phyloP scores from a whole-genome alignment of 495 filamentous ascomycete species.

The Pyronema omphalodes region DNA sequence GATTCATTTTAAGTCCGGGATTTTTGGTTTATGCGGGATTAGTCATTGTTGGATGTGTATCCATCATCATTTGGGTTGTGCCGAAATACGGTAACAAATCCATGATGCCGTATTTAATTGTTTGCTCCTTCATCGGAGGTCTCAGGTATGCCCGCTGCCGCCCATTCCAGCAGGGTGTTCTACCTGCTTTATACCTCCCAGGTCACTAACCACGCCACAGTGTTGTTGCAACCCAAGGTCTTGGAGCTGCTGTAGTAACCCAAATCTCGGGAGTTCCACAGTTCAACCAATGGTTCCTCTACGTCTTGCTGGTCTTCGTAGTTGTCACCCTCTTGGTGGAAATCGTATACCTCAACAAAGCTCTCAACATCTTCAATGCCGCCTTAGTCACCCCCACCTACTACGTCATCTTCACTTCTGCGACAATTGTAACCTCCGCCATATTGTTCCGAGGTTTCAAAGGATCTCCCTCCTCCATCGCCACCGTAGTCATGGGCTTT shows the following conservation, averaged over 20 bases:
- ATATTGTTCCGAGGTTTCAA: slow-evolving; percentile 91
- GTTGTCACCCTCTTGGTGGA: slow-evolving; percentile 73
- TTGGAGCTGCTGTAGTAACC: slow-evolving; percentile 79
- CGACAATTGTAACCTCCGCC: slow-evolving; percentile 84
- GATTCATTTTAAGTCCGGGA: slow-evolving; percentile 69
- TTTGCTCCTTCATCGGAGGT: slow-evolving; percentile 88
- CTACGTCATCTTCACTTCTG: slow-evolving; percentile 92
- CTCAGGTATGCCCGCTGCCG: slow-evolving; percentile 31
- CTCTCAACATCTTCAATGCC: slow-evolving; percentile 90
- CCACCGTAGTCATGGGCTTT: slow-evolving; percentile 86
- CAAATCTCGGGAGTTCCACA: slow-evolving; percentile 60
- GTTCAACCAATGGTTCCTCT: slow-evolving; percentile 96
- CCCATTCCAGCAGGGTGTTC: too few species aligned
- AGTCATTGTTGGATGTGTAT: slow-evolving; percentile 50
- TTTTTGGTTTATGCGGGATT: slow-evolving; percentile 76
- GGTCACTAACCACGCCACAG: slow-evolving; percentile 16
- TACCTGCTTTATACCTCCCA: too few species aligned
- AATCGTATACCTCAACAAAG: slow-evolving; percentile 96
- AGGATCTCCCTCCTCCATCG: slow-evolving; percentile 57
- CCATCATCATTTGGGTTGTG: slow-evolving; percentile 65
- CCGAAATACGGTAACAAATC: slow-evolving; percentile 88
- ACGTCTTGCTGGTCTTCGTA: slow-evolving; percentile 81
- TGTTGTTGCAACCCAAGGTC: slow-evolving; percentile 84
- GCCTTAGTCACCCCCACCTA: slow-evolving; percentile 95
- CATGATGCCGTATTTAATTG: slow-evolving; percentile 92